Evolutionary conservation across 345 rosid genomes (phyloP).

Genomic region (Eucalyptus globulus): DNA sequence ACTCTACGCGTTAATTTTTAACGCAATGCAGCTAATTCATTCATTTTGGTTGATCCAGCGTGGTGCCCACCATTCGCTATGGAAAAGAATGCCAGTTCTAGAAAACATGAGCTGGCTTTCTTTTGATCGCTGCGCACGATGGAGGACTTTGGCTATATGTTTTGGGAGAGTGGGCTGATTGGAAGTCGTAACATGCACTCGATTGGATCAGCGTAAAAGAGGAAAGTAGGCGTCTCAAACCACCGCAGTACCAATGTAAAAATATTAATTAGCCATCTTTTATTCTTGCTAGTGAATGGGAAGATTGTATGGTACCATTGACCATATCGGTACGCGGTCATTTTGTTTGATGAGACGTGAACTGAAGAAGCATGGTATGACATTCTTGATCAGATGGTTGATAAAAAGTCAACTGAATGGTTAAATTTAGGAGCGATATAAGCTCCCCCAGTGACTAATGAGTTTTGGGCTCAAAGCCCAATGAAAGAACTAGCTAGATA

Average conservation of each 20-base stretch:
- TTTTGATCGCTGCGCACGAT: too few relatives aligned
- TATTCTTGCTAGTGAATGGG: not conserved
- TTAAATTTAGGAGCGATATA: not conserved
- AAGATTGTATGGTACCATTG: not conserved
- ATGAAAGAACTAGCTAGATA: not conserved
- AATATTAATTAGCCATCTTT: not conserved
- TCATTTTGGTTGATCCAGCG: too few relatives aligned
- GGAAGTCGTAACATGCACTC: too few relatives aligned
- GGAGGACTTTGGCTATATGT: too few relatives aligned
- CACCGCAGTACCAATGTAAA: not conserved
- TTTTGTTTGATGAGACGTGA: not conserved
- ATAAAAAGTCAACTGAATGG: not conserved
- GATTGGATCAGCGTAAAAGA: not conserved
- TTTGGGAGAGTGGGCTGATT: too few relatives aligned
- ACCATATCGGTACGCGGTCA: fast-evolving
- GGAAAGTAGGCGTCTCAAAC: not conserved
- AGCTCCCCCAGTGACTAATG: not conserved
- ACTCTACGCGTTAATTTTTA: too few relatives aligned
- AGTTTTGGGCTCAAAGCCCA: not conserved
- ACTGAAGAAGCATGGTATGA: not conserved
- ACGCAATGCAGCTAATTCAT: too few relatives aligned
- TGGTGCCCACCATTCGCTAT: too few relatives aligned
- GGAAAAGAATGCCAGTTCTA: too few relatives aligned
- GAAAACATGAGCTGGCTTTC: too few relatives aligned
- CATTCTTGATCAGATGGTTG: not conserved